These are phyloP conservation scores for Orbilia blumenaviensis DNA, from an alignment of 2,329 filamentous ascomycete species.

Conservation along the genomic window DNA sequence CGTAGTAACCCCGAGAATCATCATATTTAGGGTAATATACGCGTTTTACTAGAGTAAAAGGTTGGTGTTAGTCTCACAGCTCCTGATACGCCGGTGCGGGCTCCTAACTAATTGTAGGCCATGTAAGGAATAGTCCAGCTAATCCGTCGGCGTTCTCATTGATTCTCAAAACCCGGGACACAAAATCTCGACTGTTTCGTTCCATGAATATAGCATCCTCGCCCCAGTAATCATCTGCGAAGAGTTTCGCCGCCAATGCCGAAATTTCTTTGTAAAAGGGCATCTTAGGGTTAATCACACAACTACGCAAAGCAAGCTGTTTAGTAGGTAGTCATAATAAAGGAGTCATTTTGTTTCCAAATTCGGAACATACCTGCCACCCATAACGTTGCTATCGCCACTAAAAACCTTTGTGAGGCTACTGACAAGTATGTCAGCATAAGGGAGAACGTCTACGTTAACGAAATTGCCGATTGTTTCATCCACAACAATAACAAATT, in stretches of 20 bases:
- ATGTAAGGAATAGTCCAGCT: conserved; percentile 72
- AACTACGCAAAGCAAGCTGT: conserved; percentile 59
- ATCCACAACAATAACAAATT: conserved; percentile 90
- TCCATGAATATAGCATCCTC: conserved; percentile 96
- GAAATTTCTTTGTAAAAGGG: conserved; percentile 77
- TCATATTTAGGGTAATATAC: conserved; percentile 89
- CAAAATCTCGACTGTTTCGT: conserved; percentile 92
- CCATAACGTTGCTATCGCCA: conserved; percentile 98
- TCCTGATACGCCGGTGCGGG: not conserved
- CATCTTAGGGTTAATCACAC: conserved; percentile 72
- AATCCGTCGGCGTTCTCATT: conserved; percentile 87
- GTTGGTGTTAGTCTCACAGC: conserved; percentile 62
- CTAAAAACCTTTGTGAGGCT: conserved; percentile 97
- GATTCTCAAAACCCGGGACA: conserved; percentile 80
- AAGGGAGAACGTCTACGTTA: conserved; percentile 90
- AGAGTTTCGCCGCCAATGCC: conserved; percentile 70
- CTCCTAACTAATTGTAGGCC: conserved; percentile 60
- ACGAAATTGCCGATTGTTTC: conserved; percentile 97
- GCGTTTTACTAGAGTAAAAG: conserved; percentile 69
- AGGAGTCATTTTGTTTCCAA: not conserved
- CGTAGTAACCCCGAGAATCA: conserved; percentile 76
- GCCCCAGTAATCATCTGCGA: conserved; percentile 91
- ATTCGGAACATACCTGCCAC: conserved; percentile 70
- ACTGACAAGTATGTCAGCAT: conserved; percentile 90
- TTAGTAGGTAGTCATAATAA: not conserved